These are phyloP conservation scores for Teunomyces stri DNA, from an alignment of 805 yeast species.

Conservation along the genomic window DNA sequence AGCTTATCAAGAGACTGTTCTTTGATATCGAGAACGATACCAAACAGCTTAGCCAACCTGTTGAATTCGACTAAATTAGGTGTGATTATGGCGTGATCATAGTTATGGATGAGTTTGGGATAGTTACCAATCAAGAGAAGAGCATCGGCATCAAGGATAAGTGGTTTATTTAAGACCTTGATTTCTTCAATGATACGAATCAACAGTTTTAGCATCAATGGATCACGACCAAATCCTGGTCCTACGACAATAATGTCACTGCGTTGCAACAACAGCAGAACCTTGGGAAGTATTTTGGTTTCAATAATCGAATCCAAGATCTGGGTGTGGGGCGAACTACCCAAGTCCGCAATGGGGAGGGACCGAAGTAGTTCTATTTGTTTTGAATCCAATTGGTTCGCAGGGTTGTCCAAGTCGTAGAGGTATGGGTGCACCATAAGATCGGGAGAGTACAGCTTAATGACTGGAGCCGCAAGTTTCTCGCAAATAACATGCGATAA, in stretches of 20 bases:
- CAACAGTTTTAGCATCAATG: slow-evolving; percentile 58
- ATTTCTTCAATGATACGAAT: slow-evolving; percentile 57
- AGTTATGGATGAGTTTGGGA: slow-evolving; percentile 54
- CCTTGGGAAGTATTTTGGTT: slow-evolving; percentile 52
- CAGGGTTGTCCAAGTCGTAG: slow-evolving; percentile 44
- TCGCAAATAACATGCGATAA: slow-evolving; percentile 90
- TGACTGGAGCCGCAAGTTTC: slow-evolving; percentile 68
- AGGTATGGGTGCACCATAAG: slow-evolving; percentile 95
- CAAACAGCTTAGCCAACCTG: slow-evolving; percentile 50
- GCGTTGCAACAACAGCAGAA: slow-evolving; percentile 54
- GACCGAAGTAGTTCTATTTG: slow-evolving; percentile 15
- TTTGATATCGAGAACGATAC: slow-evolving; percentile 9
- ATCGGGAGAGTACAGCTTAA: slow-evolving; percentile 87
- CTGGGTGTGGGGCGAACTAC: slow-evolving; percentile 14
- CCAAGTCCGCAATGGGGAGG: slow-evolving; percentile 20
- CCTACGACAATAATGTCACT: slow-evolving; percentile 86
- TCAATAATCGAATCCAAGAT: slow-evolving; percentile 33
- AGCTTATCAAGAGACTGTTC: slow-evolving; percentile 1
- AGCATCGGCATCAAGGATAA: slow-evolving; percentile 91
- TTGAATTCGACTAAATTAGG: slow-evolving; percentile 88
- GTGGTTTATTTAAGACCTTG: slow-evolving; percentile 56
- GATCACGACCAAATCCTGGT: slow-evolving; percentile 91
- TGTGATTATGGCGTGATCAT: slow-evolving; percentile 66
- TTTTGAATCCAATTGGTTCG: slow-evolving; percentile 16
- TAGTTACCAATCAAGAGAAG: slow-evolving; percentile 61